These are phyloP conservation scores for Acacia confusa DNA, from an alignment of 306 rosid species.

Conservation along the genomic window DNA sequence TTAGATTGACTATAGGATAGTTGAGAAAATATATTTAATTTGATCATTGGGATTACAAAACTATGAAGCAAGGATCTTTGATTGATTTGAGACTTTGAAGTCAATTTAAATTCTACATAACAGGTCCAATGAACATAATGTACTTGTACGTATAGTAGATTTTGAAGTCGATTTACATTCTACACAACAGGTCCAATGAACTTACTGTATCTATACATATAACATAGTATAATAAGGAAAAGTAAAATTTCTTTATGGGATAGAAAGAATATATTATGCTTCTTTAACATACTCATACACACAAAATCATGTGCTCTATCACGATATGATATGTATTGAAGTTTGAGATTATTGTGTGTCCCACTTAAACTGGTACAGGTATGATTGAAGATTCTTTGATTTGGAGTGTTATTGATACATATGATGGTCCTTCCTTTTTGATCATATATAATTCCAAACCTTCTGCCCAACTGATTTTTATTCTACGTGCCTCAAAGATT, in stretches of 20 bases:
- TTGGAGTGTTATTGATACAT: conserved; percentile 10
- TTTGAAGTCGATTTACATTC: neutral
- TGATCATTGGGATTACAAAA: neutral
- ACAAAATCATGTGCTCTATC: no score
- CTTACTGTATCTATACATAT: neutral
- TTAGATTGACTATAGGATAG: neutral
- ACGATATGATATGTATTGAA: no score
- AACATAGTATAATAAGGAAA: neutral
- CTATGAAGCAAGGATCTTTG: neutral
- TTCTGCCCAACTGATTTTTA: conserved; percentile 19
- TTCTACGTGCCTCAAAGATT: conserved; percentile 11
- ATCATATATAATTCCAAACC: conserved; percentile 3
- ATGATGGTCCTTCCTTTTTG: neutral
- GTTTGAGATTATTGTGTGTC: no score
- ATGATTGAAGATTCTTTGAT: neutral
- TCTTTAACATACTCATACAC: no score
- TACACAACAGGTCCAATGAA: neutral
- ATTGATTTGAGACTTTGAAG: neutral
- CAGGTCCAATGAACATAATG: neutral
- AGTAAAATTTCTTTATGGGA: neutral
- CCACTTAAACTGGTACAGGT: no score
- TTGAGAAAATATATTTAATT: neutral
- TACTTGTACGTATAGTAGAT: neutral
- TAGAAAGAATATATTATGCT: neutral
- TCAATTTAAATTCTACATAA: neutral